These are phyloP conservation scores for Cryphonectria radicalis DNA, from an alignment of 2,329 filamentous ascomycete species.

Conservation along the genomic window DNA sequence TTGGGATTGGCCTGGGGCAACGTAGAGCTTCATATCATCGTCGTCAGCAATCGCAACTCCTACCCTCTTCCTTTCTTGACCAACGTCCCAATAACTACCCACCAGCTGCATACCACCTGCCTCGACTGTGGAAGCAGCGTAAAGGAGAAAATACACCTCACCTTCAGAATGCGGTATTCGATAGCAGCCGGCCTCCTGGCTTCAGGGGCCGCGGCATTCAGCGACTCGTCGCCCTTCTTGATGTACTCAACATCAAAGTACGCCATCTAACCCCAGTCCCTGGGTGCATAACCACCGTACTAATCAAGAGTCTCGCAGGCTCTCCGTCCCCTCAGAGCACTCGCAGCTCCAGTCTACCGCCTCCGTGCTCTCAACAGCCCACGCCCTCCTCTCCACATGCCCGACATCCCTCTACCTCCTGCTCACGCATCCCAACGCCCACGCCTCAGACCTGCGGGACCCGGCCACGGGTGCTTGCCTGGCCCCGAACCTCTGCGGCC, in stretches of 20 bases:
- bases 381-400: conserved; percentile 65
- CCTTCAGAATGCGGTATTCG: conserved; percentile 58
- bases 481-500: conserved; percentile 56
- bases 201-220: conserved; percentile 71
- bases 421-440: conserved; percentile 76
- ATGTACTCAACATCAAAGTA: conserved; percentile 86
- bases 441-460: conserved; percentile 68
- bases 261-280: conserved; percentile 37
- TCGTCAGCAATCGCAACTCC: conserved; percentile 5
- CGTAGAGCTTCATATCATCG: conserved; percentile 26
- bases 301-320: conserved; percentile 27
- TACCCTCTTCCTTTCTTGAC: not conserved
- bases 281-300: not conserved
- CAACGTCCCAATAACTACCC: not conserved
- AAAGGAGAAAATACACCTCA: not conserved
- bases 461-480: conserved; percentile 50
- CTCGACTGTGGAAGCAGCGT: not conserved
- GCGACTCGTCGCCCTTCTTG: conserved; percentile 86
- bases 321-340: conserved; percentile 40
- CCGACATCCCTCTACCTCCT: conserved; percentile 78
- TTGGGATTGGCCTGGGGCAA: conserved; percentile 6
- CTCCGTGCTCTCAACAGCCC: conserved; percentile 48
- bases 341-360: conserved; percentile 55
- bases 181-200: conserved; percentile 57
- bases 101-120: conserved; percentile 4